phyloP scores from a whole-genome alignment of 164 flowering plant genomes.

The Warburgia ugandensis region DNA sequence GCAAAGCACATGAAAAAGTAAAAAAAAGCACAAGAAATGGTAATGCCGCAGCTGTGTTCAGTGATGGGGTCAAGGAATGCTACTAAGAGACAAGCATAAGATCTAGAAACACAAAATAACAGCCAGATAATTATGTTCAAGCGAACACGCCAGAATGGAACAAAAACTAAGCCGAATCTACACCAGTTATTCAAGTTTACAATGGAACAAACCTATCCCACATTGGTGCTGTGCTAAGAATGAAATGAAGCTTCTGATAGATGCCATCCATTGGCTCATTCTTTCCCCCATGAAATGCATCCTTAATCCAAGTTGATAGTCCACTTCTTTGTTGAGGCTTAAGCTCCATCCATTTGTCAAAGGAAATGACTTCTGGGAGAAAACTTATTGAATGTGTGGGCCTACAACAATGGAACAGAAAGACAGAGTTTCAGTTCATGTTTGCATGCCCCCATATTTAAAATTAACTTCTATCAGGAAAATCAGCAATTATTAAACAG shows the following conservation, averaged over 20 bases:
- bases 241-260: constrained; percentile 47
- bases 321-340: constrained; percentile 50
- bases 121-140: neutral
- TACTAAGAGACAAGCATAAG: neutral
- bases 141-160: neutral
- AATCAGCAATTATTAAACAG: too few relatives aligned
- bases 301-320: constrained; percentile 82
- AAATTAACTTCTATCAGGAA: too few relatives aligned
- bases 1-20: too few relatives aligned
- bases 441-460: too few relatives aligned
- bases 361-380: constrained; percentile 74
- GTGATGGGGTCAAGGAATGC: neutral
- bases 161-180: neutral
- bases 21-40: neutral
- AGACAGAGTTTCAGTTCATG: too few relatives aligned
- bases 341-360: constrained; percentile 58
- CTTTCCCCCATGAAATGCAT: constrained; percentile 60
- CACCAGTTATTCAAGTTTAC: neutral
- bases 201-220: constrained; percentile 76
- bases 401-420: constrained; percentile 29
- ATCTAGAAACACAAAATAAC: neutral
- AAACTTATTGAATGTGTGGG: constrained; percentile 30
- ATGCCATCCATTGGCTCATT: constrained; percentile 66
- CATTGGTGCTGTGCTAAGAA: constrained; percentile 74
- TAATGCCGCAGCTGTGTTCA: neutral